Evolutionary conservation across 257 asterid genomes (phyloP), one percentile per base, ranked within the genome.

Genomic region (Verbena officinalis): DNA sequence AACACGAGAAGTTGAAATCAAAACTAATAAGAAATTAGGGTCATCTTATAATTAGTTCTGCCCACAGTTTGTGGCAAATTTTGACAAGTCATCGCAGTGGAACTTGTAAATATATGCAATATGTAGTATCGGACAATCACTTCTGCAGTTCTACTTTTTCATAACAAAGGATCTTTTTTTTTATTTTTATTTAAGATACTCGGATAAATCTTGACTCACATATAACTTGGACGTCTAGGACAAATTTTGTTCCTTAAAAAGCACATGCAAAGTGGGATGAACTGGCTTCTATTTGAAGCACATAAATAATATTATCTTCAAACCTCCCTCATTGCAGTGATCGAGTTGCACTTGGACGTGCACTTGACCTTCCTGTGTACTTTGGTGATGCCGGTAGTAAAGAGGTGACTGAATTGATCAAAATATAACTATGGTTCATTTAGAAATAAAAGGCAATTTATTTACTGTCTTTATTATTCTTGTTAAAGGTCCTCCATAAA

Each of bases 301-400:
- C 31, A 33, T 57, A 13, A 27, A 22, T 59, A n/a, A 33, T n/a
- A n/a, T 46, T 64, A 59, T 64, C 67, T 42, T 38, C 4, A 36
- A 59, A 20, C 38, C 55, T 51, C 64, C 31, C 24, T 49, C 14
- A 20, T 68, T 77, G 62, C 84, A 85, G 96, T 77, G 96, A 87
- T n/a, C 90, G 93, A 52, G 96, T 85, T 23, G 79, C 96, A 49
- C 64, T 83, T 67, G 96, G 96, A 43, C 96, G 96, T 22, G 85
- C 80, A 64, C 93, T 87, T 72, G 96, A 87, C 77, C 96, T 87
- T 83, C 96, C 96, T 15, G 96, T 87, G 63, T 87, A 80, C 75
- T 87, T 85, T 75, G 93, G 96, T 51, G 95, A 87, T 75, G 90
- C 95, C 50, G 95, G 95, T 51, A 87, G 95, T 61, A 79, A 84